Evolutionary conservation across 176 grass and related monocot species (phyloP).

Genomic region (Lolium multiflorum): DNA sequence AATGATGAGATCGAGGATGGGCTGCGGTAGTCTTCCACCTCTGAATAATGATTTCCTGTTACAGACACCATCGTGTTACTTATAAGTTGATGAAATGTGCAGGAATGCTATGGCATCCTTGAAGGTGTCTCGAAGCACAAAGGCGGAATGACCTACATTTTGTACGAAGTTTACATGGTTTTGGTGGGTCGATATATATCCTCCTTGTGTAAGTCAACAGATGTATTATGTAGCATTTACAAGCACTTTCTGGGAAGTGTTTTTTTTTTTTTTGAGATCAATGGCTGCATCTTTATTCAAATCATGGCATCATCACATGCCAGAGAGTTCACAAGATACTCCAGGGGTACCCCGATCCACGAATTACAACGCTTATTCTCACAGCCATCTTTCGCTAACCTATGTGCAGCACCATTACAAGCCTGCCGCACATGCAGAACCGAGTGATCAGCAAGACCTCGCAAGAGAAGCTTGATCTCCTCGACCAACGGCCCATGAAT

Average conservation of each 20-base stretch:
- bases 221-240: background rate
- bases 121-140: background rate
- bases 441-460: too few relatives aligned
- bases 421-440: too few relatives aligned
- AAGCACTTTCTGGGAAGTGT: background rate
- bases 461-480: too few relatives aligned
- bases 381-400: too few relatives aligned
- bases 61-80: background rate
- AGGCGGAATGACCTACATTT: background rate
- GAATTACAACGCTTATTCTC: too few relatives aligned
- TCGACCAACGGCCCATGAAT: too few relatives aligned
- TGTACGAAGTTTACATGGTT: background rate
- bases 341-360: too few relatives aligned
- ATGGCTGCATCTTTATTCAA: too few relatives aligned
- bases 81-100: background rate
- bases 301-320: too few relatives aligned
- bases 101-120: background rate
- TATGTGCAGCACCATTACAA: too few relatives aligned
- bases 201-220: background rate
- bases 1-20: background rate
- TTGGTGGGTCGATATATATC: background rate
- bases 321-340: too few relatives aligned
- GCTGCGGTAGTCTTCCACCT: background rate
- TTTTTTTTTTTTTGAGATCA: too few relatives aligned
- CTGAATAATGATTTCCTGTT: background rate